Base-by-base conservation (phyloP, 208 protist genomes). In the Ichthyophonus hoferi region DNA sequence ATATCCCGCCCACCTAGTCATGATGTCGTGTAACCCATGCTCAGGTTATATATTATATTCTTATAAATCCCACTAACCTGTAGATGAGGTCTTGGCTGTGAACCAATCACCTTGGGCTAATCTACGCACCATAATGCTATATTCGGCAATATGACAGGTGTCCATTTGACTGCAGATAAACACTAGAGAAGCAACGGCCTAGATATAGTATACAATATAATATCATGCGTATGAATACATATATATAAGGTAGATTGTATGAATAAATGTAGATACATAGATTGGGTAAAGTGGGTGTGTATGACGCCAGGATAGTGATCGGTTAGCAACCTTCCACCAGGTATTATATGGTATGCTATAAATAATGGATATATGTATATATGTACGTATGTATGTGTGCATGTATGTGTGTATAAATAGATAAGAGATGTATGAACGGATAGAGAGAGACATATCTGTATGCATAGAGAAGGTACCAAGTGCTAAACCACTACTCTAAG, bases 1-100 rank as follows among this genome's bases (percentile, higher is more conserved):
- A n/a, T n/a, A n/a, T n/a, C n/a, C n/a, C n/a, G n/a, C n/a, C n/a
- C n/a, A n/a, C n/a, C n/a, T n/a, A n/a, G n/a, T n/a, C n/a, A n/a
- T n/a, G n/a, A n/a, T n/a, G n/a, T n/a, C n/a, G n/a, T n/a, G n/a
- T n/a, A n/a, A n/a, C n/a, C n/a, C n/a, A n/a, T n/a, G n/a, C n/a
- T n/a, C n/a, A n/a, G n/a, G n/a, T n/a, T n/a, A n/a, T n/a, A n/a
- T n/a, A n/a, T n/a, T n/a, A n/a, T n/a, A n/a, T n/a, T n/a, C n/a
- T n/a, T n/a, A n/a, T n/a, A n/a, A n/a, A n/a, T n/a, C n/a, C n/a
- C n/a, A n/a, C n/a, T n/a, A n/a, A n/a, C n/a, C n/a, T n/a, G n/a
- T 95, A 3, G 97, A 96, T 76, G 96, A 98, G 81, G 96, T 97
- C 81, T 97, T 95, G 67, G 95, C 96, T 77, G 98, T 98, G 88